A percentile compares a stretch with the other conserved stretches of the same genome.
Conservation (phyloP, 768 basidiomycete species). For the Suillus bovinus region DNA sequence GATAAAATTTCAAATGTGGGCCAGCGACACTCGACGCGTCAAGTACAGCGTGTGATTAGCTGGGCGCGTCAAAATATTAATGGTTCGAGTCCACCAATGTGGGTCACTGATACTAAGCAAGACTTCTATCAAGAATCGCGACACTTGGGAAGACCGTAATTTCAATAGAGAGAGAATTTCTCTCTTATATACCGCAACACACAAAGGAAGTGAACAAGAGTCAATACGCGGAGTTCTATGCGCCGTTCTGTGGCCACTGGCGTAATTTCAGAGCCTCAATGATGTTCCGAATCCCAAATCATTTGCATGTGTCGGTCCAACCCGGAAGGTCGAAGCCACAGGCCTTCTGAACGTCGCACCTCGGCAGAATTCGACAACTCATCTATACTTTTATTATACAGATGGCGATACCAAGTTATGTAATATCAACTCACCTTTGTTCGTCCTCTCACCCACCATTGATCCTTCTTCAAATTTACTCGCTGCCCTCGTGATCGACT, state of each 20-base stretch:
- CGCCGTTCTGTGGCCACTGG: too few species aligned
- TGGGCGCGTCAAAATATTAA: neutral
- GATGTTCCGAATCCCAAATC: neutral
- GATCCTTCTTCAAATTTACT: neutral
- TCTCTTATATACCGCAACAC: too few species aligned
- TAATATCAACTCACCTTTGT: neutral
- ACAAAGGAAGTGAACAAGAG: too few species aligned
- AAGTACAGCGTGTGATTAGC: neutral
- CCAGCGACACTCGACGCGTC: neutral
- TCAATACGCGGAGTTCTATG: too few species aligned
- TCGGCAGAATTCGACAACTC: neutral
- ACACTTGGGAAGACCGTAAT: neutral
- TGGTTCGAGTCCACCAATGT: neutral
- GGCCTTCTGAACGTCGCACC: neutral
- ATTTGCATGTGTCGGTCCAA: neutral
- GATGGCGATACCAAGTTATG: neutral
- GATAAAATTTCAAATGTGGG: too few species aligned
- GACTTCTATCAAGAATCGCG: neutral
- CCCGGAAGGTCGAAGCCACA: neutral
- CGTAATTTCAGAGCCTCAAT: neutral
- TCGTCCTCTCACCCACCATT: neutral
- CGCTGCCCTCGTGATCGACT: neutral
- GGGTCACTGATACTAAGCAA: neutral
- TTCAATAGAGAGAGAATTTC: neutral
- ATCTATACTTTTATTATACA: neutral